These are phyloP conservation scores for Starmera caribaea DNA, from an alignment of 805 yeast genomes.

Conservation along the genomic window DNA sequence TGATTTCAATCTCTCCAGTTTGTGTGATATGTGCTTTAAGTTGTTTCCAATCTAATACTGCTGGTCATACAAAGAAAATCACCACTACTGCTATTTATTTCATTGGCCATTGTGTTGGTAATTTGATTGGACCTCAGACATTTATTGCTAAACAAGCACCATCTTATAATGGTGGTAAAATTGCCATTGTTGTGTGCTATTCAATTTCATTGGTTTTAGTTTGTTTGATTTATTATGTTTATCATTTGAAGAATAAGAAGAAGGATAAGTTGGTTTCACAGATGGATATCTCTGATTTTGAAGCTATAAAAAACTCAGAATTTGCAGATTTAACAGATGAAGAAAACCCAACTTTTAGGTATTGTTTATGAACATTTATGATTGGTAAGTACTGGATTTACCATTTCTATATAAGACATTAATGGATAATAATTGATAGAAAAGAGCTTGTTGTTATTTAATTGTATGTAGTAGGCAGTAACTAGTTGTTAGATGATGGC, in stretches of 20 bases:
- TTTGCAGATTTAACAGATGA: conserved; percentile 35
- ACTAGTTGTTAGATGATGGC: too few relatives aligned
- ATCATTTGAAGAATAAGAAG: conserved; percentile 28
- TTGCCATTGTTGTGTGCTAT: conserved; percentile 42
- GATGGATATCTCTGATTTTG: conserved; percentile 13
- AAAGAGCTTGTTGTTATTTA: too few relatives aligned
- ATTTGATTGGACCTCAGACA: conserved; percentile 62
- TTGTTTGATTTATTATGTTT: conserved; percentile 17
- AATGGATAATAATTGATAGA: too few relatives aligned
- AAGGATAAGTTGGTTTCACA: conserved; percentile 23
- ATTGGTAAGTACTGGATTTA: too few relatives aligned
- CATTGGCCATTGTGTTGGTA: conserved; percentile 56
- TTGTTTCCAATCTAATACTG: conserved; percentile 35
- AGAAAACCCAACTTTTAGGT: conserved; percentile 30
- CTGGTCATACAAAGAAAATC: conserved; percentile 64
- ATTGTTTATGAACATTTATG: conserved; percentile 9
- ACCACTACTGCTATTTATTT: conserved; percentile 45
- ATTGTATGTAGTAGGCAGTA: too few relatives aligned
- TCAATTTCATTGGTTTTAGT: conserved; percentile 28
- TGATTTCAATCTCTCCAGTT: conserved; percentile 16
- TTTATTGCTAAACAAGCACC: conserved; percentile 51
- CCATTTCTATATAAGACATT: too few relatives aligned
- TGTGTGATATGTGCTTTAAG: conserved; percentile 23
- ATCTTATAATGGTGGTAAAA: conserved; percentile 41
- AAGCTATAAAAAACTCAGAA: conserved; percentile 21